Base-by-base conservation (phyloP, 345 rosid species). In the Bretschneidera sinensis region DNA sequence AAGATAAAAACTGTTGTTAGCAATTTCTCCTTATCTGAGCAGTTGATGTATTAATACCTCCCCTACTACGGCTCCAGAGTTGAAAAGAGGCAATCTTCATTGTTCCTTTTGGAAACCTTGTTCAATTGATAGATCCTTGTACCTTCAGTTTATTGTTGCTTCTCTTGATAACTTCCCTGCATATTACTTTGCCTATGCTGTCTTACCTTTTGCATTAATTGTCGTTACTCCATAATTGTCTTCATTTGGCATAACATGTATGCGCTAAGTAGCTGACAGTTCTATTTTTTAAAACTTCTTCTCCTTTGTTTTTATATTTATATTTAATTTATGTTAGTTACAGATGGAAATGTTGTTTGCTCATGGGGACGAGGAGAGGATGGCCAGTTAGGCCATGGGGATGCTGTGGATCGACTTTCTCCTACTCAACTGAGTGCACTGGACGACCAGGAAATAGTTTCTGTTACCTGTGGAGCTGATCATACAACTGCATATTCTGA, bases 341-440 rank as follows among this genome's bases (percentile, higher is more conserved):
- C 79, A 94, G 99, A 96, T 80, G 99, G 89, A 63, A 83, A 85
- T 73, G 68, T 82, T 43, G 82, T 94, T 64, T 94, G 99, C 70
- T 82, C 99, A 14, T 90, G 96, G 97, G 99, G 99, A 58, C 68
- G 99, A 71, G 99, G 99, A 24, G 99, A 90, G 70, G 99, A 94
- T 78, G 99, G 99, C 45, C 99, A 90, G 65, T 78, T 94, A 71
- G 99, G 99, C 34, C 99, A 77, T 55, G 99, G 99, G 35, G 97
- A 87, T 77, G 97, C 97, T 5, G 92, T 82, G 60, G 99, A 94
- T 71, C 81, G 96, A 21, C 85, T 79, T 58, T 74, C 82, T 51
- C 97, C 99, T 0, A 90, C 96, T 18, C 87, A 78, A 14, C 71
- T 89, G 63, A 82, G 96, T 63, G 83, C 89, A 6, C 75, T 94